Evolutionary conservation across 2,329 filamentous ascomycete genomes (phyloP).

Genomic region (Fusarium graminum): DNA sequence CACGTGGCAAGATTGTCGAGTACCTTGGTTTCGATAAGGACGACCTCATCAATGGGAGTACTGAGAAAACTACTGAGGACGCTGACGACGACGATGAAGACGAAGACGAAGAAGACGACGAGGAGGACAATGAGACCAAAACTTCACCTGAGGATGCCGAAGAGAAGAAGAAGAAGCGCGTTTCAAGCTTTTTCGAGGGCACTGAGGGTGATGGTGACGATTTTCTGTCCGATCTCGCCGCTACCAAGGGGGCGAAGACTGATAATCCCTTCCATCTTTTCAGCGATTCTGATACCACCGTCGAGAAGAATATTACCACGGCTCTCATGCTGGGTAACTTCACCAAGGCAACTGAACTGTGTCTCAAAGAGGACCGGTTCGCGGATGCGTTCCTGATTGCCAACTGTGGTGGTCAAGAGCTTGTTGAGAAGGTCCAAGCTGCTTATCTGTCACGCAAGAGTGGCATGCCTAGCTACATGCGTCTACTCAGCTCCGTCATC

Average conservation of each 20-base stretch:
- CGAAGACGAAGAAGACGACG: conserved; percentile 55
- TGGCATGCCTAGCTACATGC: conserved; percentile 89
- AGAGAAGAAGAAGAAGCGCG: conserved; percentile 67
- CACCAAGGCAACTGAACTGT: conserved; percentile 88
- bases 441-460: conserved; percentile 88
- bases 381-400: conserved; percentile 98
- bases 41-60: conserved; percentile 65
- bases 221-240: conserved; percentile 86
- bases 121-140: conserved; percentile 42
- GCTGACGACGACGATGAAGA: conserved; percentile 40
- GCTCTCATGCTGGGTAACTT: conserved; percentile 93
- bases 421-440: conserved; percentile 93
- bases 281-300: conserved; percentile 82
- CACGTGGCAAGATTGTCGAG: conserved; percentile 86
- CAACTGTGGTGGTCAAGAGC: conserved; percentile 92
- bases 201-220: conserved; percentile 77
- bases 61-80: conserved; percentile 48
- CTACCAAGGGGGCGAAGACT: conserved; percentile 91
- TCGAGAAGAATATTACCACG: conserved; percentile 88
- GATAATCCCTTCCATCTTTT: conserved; percentile 95
- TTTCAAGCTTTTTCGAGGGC: conserved; percentile 85
- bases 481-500: conserved; percentile 90
- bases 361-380: conserved; percentile 87
- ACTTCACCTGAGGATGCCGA: conserved; percentile 50
- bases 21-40: conserved; percentile 87